A percentile compares a stretch with the other conserved stretches of the same genome.
phyloP scores from a whole-genome alignment of 2,329 filamentous ascomycete genomes.

The Beauveria brongniartii region DNA sequence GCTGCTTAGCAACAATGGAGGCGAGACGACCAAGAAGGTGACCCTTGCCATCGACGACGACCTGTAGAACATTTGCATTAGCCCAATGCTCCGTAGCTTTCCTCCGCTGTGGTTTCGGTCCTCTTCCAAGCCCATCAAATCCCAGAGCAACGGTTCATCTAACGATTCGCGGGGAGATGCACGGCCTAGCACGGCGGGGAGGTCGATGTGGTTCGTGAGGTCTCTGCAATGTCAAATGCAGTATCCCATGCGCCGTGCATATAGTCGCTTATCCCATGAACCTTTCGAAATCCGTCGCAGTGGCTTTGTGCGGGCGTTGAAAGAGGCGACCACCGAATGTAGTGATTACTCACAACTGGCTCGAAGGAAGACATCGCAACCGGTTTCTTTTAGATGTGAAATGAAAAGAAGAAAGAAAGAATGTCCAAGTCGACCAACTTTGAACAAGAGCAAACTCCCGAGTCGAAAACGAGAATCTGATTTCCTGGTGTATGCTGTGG shows the following conservation, averaged over 20 bases:
- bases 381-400: slow-evolving; percentile 26
- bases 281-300: neutral
- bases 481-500: slow-evolving; percentile 30
- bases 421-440: slow-evolving; percentile 24
- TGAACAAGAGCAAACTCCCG: slow-evolving; percentile 28
- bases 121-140: neutral
- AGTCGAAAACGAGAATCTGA: slow-evolving; percentile 30
- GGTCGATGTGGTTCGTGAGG: neutral
- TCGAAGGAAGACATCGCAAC: slow-evolving; percentile 61
- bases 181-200: neutral
- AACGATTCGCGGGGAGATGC: neutral
- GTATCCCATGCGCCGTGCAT: neutral
- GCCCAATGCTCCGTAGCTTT: slow-evolving; percentile 13
- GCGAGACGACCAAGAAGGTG: slow-evolving; percentile 98
- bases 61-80: slow-evolving; percentile 40
- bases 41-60: slow-evolving; percentile 99
- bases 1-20: slow-evolving; percentile 97
- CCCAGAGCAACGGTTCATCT: neutral
- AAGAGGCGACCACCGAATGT: neutral
- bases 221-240: neutral
- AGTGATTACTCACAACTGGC: slow-evolving; percentile 53
- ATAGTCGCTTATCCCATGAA: neutral
- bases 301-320: neutral
- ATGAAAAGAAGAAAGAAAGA: slow-evolving; percentile 23
- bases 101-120: neutral